Conservation (phyloP, 2,329 filamentous ascomycete genomes). For the Fusarium sp. region DNA sequence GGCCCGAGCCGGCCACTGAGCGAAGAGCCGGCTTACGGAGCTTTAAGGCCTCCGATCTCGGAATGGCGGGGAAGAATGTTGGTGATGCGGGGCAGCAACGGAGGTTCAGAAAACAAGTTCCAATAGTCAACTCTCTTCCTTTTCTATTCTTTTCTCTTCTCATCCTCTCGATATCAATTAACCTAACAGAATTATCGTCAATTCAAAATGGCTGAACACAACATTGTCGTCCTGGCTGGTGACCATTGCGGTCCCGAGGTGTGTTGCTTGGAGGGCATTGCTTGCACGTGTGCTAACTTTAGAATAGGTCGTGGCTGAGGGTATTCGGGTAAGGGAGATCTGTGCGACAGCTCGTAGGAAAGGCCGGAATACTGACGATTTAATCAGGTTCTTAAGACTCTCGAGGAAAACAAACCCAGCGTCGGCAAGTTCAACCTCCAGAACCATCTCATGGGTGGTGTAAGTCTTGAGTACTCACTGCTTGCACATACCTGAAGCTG, state of each 20-base stretch:
- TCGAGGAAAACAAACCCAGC: conserved; percentile 79
- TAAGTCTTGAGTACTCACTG: no score
- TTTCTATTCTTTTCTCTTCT: no score
- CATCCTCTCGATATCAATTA: not conserved
- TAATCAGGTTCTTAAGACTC: conserved; percentile 84
- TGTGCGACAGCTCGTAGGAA: no score
- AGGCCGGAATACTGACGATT: no score
- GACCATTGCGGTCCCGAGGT: conserved; percentile 92
- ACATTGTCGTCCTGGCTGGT: conserved; percentile 84
- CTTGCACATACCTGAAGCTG: no score
- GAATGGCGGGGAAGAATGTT: conserved; percentile 52
- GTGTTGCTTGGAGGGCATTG: no score
- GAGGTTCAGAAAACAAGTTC: conserved; percentile 34
- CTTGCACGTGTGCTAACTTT: no score
- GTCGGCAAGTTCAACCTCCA: conserved; percentile 92
- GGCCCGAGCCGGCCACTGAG: conserved; percentile 41
- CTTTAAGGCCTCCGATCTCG: conserved; percentile 54
- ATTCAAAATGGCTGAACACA: conserved; percentile 73
- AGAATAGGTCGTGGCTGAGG: conserved; percentile 81
- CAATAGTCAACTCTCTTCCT: no score
- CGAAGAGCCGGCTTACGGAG: conserved; percentile 33
- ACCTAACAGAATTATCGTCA: no score
- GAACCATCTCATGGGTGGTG: conserved; percentile 90
- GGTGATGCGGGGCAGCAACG: conserved; percentile 44
- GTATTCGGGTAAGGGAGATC: no score